Evolutionary conservation across 139 green algal genomes (phyloP).

Genomic region (Chlamydomonas schloesseri): DNA sequence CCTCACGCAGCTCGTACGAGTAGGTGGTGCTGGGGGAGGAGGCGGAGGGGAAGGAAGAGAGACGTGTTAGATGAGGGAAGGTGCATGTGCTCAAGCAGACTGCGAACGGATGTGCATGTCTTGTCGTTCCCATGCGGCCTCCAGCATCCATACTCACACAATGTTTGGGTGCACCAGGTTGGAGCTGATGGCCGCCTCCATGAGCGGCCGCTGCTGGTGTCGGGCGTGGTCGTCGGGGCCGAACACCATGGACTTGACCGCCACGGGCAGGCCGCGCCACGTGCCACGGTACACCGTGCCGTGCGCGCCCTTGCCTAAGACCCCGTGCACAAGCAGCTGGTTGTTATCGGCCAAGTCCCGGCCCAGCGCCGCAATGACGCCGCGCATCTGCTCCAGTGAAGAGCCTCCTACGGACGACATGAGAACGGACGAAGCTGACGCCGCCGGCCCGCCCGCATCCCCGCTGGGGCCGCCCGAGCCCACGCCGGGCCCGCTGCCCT

Average conservation of each 20-base stretch:
- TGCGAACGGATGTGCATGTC: too few species aligned
- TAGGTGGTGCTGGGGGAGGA: slow-evolving; percentile 31
- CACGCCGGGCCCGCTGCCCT: too few species aligned
- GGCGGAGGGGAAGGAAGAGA: not conserved
- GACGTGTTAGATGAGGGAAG: not conserved
- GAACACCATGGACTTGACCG: slow-evolving; percentile 51
- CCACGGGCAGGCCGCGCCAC: slow-evolving; percentile 44
- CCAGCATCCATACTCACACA: slow-evolving; percentile 2
- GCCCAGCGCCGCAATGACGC: slow-evolving; percentile 4
- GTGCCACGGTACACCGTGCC: slow-evolving; percentile 44
- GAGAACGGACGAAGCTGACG: too few species aligned
- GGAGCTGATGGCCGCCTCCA: slow-evolving; percentile 50
- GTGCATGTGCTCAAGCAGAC: too few species aligned
- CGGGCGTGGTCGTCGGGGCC: not conserved
- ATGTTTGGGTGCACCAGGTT: slow-evolving; percentile 56
- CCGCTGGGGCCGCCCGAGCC: too few species aligned
- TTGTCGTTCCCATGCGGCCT: too few species aligned
- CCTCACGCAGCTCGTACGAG: slow-evolving; percentile 36
- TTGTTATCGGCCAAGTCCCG: slow-evolving; percentile 23
- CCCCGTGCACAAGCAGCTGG: slow-evolving; percentile 35
- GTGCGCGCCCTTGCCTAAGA: slow-evolving; percentile 45
- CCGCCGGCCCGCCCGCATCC: not conserved
- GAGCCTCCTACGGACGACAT: too few species aligned
- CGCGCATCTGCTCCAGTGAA: not conserved
- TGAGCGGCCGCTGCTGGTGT: slow-evolving; percentile 20